phyloP scores from a whole-genome alignment of 805 yeast genomes.

The Suhomyces sp. region DNA sequence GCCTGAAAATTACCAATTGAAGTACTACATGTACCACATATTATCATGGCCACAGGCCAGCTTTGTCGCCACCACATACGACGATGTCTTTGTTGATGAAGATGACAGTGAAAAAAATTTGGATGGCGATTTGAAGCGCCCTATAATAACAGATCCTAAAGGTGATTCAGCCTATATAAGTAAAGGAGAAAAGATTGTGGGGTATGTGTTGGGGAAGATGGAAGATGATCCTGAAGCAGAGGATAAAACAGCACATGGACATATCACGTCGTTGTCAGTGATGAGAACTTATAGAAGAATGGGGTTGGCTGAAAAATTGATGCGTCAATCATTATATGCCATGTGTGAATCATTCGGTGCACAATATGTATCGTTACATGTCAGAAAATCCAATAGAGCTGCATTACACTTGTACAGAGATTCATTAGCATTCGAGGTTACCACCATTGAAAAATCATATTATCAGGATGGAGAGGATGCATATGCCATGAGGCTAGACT shows the following conservation, averaged over 20 bases:
- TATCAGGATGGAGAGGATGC: slow-evolving; percentile 99
- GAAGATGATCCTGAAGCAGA: slow-evolving; percentile 85
- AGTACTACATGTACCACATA: slow-evolving; percentile 91
- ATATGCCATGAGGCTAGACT: slow-evolving; percentile 81
- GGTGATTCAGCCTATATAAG: slow-evolving; percentile 65
- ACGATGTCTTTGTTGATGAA: slow-evolving; percentile 24
- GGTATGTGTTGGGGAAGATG: slow-evolving; percentile 94
- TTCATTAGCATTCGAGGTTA: slow-evolving; percentile 78
- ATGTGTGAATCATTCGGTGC: slow-evolving; percentile 81
- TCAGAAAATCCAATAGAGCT: slow-evolving; percentile 88
- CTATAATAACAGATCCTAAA: slow-evolving; percentile 37
- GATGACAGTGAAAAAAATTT: slow-evolving; percentile 25
- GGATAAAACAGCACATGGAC: slow-evolving; percentile 83
- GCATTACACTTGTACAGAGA: slow-evolving; percentile 90
- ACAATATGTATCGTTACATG: slow-evolving; percentile 85
- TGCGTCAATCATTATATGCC: slow-evolving; percentile 81
- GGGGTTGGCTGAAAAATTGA: slow-evolving; percentile 90
- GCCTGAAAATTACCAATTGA: slow-evolving; percentile 91
- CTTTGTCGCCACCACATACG: slow-evolving; percentile 86
- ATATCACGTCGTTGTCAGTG: slow-evolving; percentile 89
- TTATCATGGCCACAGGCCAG: slow-evolving; percentile 98
- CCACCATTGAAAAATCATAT: slow-evolving; percentile 80
- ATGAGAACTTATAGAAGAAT: slow-evolving; percentile 93
- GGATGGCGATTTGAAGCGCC: slow-evolving; percentile 17
- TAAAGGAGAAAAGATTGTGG: slow-evolving; percentile 82